Percentiles rank a stretch among this genome's conserved stretches.
Conservation (phyloP, 1,139 yeast genomes). For the Eremothecium sinecaudum region DNA sequence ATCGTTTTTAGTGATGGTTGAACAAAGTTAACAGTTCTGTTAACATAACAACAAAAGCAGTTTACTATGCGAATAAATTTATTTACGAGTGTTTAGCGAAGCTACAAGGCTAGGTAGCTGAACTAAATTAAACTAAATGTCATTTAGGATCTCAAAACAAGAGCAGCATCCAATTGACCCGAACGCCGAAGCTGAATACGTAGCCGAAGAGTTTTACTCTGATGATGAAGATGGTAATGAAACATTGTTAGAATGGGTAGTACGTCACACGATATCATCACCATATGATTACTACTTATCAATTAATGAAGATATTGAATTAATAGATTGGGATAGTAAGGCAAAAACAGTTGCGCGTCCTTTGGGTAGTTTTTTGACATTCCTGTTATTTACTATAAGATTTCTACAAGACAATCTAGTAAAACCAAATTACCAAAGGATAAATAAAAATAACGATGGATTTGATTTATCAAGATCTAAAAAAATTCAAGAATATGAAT, state of each 20-base stretch:
- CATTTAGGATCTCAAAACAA: conserved; percentile 16
- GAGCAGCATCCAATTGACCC: conserved; percentile 10
- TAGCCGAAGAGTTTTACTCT: conserved; percentile 15
- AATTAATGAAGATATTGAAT: conserved; percentile 43
- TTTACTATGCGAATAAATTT: too few species aligned
- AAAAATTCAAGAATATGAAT: conserved; percentile 24
- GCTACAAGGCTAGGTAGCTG: too few species aligned
- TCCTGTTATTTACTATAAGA: conserved; percentile 28
- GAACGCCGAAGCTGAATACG: conserved; percentile 6
- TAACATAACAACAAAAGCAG: too few species aligned
- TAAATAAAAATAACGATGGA: conserved; percentile 17
- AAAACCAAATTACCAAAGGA: conserved; percentile 22
- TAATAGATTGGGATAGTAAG: conserved; percentile 60
- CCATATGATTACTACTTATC: conserved; percentile 50
- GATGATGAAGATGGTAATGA: conserved; percentile 7
- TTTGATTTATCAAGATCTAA: conserved; percentile 27
- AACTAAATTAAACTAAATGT: conserved; percentile 12
- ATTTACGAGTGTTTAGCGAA: too few species aligned
- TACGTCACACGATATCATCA: conserved; percentile 38
- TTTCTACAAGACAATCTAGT: conserved; percentile 30
- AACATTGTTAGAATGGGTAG: conserved; percentile 8
- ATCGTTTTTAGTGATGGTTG: too few species aligned
- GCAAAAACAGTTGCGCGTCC: conserved; percentile 41
- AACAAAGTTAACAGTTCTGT: too few species aligned
- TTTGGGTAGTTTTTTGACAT: conserved; percentile 36